phyloP scores from a whole-genome alignment of 176 grass and related monocot genomes.

The Cenchrus fungigraminus region DNA sequence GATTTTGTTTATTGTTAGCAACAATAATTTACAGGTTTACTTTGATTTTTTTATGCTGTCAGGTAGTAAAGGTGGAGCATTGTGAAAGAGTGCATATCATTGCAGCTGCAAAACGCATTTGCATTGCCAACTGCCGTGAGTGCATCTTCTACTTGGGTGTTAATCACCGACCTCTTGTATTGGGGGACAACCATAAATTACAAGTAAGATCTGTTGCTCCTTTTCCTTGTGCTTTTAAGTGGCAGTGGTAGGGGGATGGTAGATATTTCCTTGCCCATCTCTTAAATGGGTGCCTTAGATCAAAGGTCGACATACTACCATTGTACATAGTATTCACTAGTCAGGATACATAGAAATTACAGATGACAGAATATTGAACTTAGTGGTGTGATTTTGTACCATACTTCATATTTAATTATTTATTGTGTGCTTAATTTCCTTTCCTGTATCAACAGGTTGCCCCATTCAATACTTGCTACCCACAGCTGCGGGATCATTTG shows the following conservation, averaged over 20 bases:
- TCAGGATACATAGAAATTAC: conserved; percentile 24
- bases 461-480: conserved; percentile 97
- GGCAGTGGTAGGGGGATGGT: not conserved
- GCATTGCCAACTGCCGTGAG: conserved; percentile 93
- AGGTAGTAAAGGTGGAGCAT: conserved; percentile 96
- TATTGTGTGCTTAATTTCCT: conserved; percentile 14
- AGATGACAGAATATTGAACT: conserved; percentile 15
- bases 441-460: conserved; percentile 74
- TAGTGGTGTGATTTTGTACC: conserved; percentile 12
- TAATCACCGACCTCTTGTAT: conserved; percentile 84
- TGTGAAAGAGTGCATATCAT: conserved; percentile 98
- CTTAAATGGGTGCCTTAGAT: not conserved
- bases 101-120: conserved; percentile 88
- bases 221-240: conserved; percentile 23
- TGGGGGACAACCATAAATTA: conserved; percentile 99
- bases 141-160: conserved; percentile 95
- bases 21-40: conserved; percentile 20
- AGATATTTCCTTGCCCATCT: not conserved
- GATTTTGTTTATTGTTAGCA: not conserved
- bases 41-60: conserved; percentile 38
- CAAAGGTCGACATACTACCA: not conserved
- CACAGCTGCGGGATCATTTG: conserved; percentile 77
- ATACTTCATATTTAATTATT: not conserved
- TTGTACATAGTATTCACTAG: not conserved
- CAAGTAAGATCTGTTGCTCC: conserved; percentile 57